Evolutionary conservation across 2,329 filamentous ascomycete genomes (phyloP), one percentile per base, ranked within the genome.

Genomic region (Magnaporthiopsis incrustans): DNA sequence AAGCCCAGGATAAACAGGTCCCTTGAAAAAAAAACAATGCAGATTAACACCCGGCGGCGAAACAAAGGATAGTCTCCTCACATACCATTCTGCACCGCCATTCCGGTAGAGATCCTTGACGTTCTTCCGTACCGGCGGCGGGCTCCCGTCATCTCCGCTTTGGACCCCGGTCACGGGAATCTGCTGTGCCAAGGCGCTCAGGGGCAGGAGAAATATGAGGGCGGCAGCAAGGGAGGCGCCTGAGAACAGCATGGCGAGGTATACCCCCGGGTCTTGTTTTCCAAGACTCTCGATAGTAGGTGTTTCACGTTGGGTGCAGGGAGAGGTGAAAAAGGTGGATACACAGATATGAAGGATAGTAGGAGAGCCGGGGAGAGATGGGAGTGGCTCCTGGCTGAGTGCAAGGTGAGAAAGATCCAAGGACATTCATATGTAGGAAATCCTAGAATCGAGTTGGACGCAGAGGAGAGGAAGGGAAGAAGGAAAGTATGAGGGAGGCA

Each of bases 1-100:
- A 84, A 69, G 15, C 79, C 78, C 57, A 77, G 77, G 30, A 85
- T 74, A 67, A 81, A 82, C 7, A 85, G 74, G 60, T 84, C 79
- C 81, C 81, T 77, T 38, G 35, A 38, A 38, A 18, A 38, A 38
- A 18, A 1, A 61, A 3, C 3, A 4, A 12, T 7, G 27, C 8
- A 15, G 15, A 18, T 62, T 25, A 62, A 50, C 27, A 25, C 18
- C 3, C 26, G 30, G 11, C 7, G 12, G 11, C n/a, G 10, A 26
- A 33, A 18, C 14, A 27, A 33, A 27, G 30, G 15, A 11, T 2
- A 44, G 3, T 12, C 14, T n/a, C 11, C 11, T n/a, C 25, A 61
- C 72, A 68, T 71, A 82, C 80, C 81, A 82, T 67, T 78, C 72
- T 10, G 78, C 74, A 2, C 79, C 79, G 44, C 73, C 75, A 58